A percentile compares a stretch with the other conserved stretches of the same genome.
Conservation (phyloP, 2,329 filamentous ascomycete genomes). For the Colletotrichum magnum region DNA sequence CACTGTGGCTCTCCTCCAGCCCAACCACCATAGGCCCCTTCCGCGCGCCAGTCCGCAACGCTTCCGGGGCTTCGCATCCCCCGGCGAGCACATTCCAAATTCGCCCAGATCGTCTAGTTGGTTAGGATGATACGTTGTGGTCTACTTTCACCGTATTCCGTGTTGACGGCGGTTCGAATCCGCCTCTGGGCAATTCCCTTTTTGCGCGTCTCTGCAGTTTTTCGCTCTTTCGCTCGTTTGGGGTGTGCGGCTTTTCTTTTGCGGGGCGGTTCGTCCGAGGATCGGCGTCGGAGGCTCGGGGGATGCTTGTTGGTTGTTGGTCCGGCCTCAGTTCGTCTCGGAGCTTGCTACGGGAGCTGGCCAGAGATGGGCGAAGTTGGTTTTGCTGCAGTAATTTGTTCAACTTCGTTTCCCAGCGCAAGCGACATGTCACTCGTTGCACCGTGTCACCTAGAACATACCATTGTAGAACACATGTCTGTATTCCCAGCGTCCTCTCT, state of each 20-base stretch:
- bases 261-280: background rate
- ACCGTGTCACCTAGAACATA: no score
- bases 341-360: background rate
- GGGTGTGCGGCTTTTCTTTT: background rate
- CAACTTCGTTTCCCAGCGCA: no score
- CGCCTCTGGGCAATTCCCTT: slow-evolving; percentile 31
- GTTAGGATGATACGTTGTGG: slow-evolving; percentile 40
- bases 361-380: no score
- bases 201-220: background rate
- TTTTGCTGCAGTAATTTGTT: no score
- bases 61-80: slow-evolving; percentile 8
- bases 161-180: slow-evolving; percentile 40
- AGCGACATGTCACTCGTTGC: no score
- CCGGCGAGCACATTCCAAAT: slow-evolving; percentile 8
- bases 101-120: slow-evolving; percentile 39
- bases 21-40: slow-evolving; percentile 13
- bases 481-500: slow-evolving; percentile 30
- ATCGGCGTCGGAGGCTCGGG: background rate
- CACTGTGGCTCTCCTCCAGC: background rate
- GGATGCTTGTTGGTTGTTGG: background rate
- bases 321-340: background rate
- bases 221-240: background rate
- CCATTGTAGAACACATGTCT: background rate
- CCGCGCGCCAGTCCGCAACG: background rate
- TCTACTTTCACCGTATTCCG: slow-evolving; percentile 33